Evolutionary conservation across 2,329 filamentous ascomycete genomes (phyloP).

Genomic region (Aureobasidium sp.): DNA sequence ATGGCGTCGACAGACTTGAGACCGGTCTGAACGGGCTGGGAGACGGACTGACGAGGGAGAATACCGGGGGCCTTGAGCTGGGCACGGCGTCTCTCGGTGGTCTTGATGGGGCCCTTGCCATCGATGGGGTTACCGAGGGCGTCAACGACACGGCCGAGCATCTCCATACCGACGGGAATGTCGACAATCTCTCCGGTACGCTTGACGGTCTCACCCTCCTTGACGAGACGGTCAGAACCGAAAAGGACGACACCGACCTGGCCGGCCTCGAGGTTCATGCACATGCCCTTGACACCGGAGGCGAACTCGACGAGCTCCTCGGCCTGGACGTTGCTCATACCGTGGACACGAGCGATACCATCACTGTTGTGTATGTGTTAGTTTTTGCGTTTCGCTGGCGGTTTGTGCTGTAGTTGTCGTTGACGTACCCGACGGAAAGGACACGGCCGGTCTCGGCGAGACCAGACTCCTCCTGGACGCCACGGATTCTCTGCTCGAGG

Average conservation of each 20-base stretch:
- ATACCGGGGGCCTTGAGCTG: constrained; percentile 99
- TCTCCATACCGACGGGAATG: constrained; percentile 83
- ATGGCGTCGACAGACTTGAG: constrained; percentile 99
- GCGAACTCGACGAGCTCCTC: constrained; percentile 99
- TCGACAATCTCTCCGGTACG: constrained; percentile 99
- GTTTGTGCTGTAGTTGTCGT: constrained; percentile 24
- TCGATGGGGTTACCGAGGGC: constrained; percentile 99
- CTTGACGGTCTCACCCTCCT: constrained; percentile 99
- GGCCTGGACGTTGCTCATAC: constrained; percentile 99
- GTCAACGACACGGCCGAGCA: constrained; percentile 97
- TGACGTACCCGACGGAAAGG: constrained; percentile 92
- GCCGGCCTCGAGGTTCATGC: constrained; percentile 99
- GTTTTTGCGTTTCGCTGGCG: constrained; percentile 22
- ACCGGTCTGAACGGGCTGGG: constrained; percentile 98
- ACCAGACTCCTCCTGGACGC: constrained; percentile 92
- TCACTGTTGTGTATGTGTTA: constrained; percentile 60
- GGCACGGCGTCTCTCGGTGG: constrained; percentile 86
- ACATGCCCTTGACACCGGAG: constrained; percentile 99
- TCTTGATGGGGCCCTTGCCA: constrained; percentile 95
- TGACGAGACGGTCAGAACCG: constrained; percentile 99
- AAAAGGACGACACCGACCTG: constrained; percentile 99
- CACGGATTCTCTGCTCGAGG: constrained; percentile 97
- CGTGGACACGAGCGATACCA: constrained; percentile 99
- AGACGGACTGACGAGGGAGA: constrained; percentile 92
- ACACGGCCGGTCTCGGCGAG: constrained; percentile 98